Evolutionary conservation across 2,329 filamentous ascomycete species (phyloP).

Genomic region (Fusarium transvaalense): DNA sequence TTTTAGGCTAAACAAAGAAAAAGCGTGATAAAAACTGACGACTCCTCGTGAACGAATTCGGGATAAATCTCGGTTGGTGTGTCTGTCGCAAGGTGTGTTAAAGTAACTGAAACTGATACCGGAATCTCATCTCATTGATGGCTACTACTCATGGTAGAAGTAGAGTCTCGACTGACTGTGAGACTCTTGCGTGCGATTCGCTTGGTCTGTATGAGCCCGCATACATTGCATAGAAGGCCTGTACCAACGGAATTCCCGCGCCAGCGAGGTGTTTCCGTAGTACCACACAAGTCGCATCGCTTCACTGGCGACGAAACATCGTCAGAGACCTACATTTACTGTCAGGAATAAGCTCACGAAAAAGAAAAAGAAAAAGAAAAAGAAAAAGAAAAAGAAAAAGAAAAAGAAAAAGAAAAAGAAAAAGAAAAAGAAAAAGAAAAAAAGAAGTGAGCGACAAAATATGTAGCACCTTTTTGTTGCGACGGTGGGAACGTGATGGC

Average conservation of each 20-base stretch:
- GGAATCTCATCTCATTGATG: background rate
- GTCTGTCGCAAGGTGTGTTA: background rate
- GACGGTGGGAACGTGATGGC: background rate
- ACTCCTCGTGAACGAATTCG: too few species aligned
- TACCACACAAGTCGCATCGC: background rate
- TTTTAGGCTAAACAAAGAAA: background rate
- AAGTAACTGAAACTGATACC: background rate
- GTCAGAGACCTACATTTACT: background rate
- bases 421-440: background rate
- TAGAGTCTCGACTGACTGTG: background rate
- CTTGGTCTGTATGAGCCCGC: background rate
- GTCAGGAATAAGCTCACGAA: background rate
- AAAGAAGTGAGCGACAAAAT: background rate
- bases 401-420: background rate
- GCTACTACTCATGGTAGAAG: background rate
- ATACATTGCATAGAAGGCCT: background rate
- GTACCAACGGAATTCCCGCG: background rate
- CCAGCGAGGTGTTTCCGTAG: conserved; percentile 8
- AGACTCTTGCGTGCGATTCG: background rate
- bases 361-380: background rate
- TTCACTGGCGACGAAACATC: background rate
- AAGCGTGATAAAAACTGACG: background rate
- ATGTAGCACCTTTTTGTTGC: background rate
- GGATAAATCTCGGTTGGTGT: too few species aligned
- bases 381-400: too few species aligned